phyloP scores from a whole-genome alignment of 306 rosid species.

The Crotalaria pallida region DNA sequence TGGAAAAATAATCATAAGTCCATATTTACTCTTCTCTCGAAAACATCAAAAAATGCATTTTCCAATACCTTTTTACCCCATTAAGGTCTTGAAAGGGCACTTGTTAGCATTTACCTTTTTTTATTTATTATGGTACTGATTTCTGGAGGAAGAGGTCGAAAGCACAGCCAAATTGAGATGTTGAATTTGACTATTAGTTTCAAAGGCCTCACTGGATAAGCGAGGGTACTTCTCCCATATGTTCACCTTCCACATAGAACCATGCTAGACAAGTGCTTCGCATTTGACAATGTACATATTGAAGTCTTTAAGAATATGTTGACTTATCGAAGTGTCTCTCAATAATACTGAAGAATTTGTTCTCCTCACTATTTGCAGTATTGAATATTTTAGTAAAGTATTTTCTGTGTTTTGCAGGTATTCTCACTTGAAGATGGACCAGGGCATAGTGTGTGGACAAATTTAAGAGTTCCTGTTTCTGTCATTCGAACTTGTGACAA shows the following conservation, averaged over 20 bases:
- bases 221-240: neutral
- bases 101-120: too few relatives aligned
- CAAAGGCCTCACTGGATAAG: conserved; percentile 7
- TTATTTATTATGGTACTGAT: neutral
- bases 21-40: too few relatives aligned
- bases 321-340: neutral
- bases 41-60: too few relatives aligned
- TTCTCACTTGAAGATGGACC: conserved; percentile 85
- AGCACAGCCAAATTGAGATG: neutral
- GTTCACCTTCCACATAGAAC: neutral
- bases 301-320: conserved; percentile 8
- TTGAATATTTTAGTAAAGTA: neutral
- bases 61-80: too few relatives aligned
- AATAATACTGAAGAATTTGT: neutral
- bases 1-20: too few relatives aligned
- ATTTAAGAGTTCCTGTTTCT: conserved; percentile 51
- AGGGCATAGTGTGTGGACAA: conserved; percentile 57
- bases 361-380: neutral
- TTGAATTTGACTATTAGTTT: neutral
- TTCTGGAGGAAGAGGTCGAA: neutral
- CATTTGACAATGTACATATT: neutral
- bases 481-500: conserved; percentile 53
- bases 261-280: neutral
- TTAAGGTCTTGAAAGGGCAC: too few relatives aligned
- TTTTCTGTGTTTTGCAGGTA: conserved; percentile 49